Percentiles rank a stretch among this genome's conserved stretches.
Evolutionary conservation across 768 basidiomycete genomes (phyloP).

Genomic region (Hygrophorus pudorinus): DNA sequence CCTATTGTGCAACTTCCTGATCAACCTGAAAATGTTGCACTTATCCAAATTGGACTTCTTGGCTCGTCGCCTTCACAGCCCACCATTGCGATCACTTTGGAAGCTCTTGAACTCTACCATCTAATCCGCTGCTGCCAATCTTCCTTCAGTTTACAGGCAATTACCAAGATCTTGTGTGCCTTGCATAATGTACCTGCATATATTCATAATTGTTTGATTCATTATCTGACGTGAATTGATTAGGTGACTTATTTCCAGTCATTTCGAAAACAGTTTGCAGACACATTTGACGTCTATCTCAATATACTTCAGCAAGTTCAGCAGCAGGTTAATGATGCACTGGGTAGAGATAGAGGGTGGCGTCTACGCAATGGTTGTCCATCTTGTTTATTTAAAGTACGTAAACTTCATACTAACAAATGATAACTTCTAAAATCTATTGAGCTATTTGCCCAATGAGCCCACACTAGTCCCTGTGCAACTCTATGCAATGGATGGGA

Average conservation of each 20-base stretch:
- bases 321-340: not conserved
- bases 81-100: not conserved
- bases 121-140: not conserved
- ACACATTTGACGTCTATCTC: constrained; percentile 10
- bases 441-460: constrained; percentile 6
- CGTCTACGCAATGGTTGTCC: constrained; percentile 9
- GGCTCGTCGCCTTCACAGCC: not conserved
- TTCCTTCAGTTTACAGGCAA: constrained; percentile 1
- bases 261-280: not conserved
- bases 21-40: not conserved
- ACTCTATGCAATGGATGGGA: constrained; percentile 11
- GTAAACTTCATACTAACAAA: not conserved
- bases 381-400: constrained; percentile 6
- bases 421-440: not conserved
- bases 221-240: not conserved
- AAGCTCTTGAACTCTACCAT: constrained; percentile 1
- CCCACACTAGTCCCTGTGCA: not conserved
- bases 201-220: not conserved
- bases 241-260: not conserved
- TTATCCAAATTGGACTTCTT: not conserved
- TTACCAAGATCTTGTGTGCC: not conserved
- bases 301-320: not conserved
- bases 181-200: constrained; percentile 1
- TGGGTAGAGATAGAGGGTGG: constrained; percentile 9
- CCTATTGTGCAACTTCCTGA: too few species aligned